Evolutionary conservation across 495 filamentous ascomycete genomes (phyloP).

Genomic region (Usnea hakonensis): DNA sequence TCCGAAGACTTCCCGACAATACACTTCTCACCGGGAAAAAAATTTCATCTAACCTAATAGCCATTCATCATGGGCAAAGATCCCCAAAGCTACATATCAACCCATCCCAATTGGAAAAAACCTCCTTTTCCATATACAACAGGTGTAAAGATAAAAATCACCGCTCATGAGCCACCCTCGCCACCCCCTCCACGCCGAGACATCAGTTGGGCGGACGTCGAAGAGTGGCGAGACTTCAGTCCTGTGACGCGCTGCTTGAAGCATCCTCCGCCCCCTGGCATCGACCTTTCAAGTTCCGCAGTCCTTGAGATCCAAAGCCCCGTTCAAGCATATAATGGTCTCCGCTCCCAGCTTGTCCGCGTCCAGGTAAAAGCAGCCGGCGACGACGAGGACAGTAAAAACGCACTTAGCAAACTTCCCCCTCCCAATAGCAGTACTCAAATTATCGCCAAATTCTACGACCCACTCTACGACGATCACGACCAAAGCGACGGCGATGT

Average conservation of each 20-base stretch:
- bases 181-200: too few species aligned
- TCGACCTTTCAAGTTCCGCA: not conserved
- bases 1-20: too few species aligned
- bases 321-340: not conserved
- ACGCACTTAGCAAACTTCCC: not conserved
- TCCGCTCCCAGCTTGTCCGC: not conserved
- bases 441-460: slow-evolving; percentile 30
- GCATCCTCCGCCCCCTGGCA: not conserved
- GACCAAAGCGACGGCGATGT: slow-evolving; percentile 23
- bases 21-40: too few species aligned
- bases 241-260: not conserved
- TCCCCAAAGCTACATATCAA: too few species aligned
- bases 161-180: too few species aligned
- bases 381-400: not conserved
- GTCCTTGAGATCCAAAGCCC: not conserved
- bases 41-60: too few species aligned
- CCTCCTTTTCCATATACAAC: too few species aligned
- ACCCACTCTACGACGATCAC: slow-evolving; percentile 29
- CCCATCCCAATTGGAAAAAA: too few species aligned
- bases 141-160: too few species aligned
- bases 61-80: too few species aligned
- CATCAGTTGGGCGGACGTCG: too few species aligned
- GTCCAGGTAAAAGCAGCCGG: not conserved
- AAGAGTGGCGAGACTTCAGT: too few species aligned
- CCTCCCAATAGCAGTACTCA: slow-evolving; percentile 5